phyloP scores from a whole-genome alignment of 116 monocot genomes.

The Cymodocea nodosa region DNA sequence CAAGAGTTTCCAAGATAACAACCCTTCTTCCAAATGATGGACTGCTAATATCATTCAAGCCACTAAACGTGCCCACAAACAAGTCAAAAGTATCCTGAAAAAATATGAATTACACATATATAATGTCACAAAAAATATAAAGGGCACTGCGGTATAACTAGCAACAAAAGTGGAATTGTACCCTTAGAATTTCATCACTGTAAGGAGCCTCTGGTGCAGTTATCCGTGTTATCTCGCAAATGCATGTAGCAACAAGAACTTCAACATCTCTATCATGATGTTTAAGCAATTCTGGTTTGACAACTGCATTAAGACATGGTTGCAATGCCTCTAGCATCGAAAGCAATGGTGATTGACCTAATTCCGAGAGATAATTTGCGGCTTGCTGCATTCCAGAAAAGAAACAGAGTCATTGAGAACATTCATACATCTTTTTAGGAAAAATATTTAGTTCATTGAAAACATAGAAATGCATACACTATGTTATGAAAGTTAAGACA shows the following conservation, averaged over 20 bases:
- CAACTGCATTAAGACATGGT: slow-evolving; percentile 56
- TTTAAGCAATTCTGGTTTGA: slow-evolving; percentile 58
- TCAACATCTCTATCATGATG: slow-evolving; percentile 82
- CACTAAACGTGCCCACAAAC: slow-evolving; percentile 77
- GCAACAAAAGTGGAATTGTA: slow-evolving; percentile 13
- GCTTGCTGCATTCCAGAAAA: slow-evolving; percentile 46
- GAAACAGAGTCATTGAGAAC: not conserved
- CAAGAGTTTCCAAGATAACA: slow-evolving; percentile 82
- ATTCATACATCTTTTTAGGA: not conserved
- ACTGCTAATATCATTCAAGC: slow-evolving; percentile 58
- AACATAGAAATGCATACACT: too few species aligned
- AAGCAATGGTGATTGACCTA: slow-evolving; percentile 65
- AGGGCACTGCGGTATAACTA: not conserved
- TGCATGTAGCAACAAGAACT: slow-evolving; percentile 80
- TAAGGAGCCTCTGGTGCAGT: slow-evolving; percentile 97
- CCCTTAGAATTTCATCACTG: slow-evolving; percentile 80
- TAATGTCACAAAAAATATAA: not conserved
- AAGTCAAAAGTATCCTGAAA: slow-evolving; percentile 91
- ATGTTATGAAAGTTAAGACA: too few species aligned
- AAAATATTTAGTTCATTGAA: too few species aligned
- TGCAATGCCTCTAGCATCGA: slow-evolving; percentile 59
- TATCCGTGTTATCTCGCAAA: slow-evolving; percentile 91
- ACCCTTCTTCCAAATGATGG: slow-evolving; percentile 85
- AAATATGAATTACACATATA: not conserved
- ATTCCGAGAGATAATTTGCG: slow-evolving; percentile 52